Conservation (phyloP, 129 eudicot species). For the Scalesia atractyloides region DNA sequence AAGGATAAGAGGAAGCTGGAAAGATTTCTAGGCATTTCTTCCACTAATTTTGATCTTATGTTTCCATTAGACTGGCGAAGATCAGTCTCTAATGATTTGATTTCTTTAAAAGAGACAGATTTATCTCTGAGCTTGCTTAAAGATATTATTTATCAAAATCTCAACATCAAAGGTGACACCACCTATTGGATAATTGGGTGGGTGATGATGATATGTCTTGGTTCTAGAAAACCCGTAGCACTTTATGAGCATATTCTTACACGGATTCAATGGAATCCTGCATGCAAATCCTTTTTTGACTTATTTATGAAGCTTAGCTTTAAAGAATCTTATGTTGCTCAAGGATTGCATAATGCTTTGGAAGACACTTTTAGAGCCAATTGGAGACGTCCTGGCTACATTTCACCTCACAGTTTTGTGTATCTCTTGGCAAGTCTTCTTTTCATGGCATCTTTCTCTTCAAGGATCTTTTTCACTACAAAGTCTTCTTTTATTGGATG, state of each 20-base stretch:
- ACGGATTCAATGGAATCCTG: neutral
- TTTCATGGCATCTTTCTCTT: conserved; percentile 33
- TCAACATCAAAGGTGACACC: conserved; percentile 22
- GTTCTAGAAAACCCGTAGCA: conserved; percentile 29
- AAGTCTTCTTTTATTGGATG: conserved; percentile 60
- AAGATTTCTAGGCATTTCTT: conserved; percentile 19
- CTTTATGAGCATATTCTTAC: conserved; percentile 12
- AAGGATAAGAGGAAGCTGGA: conserved; percentile 10
- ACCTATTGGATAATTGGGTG: conserved; percentile 51
- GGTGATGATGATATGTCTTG: conserved; percentile 47
- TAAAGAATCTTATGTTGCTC: neutral
- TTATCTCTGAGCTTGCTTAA: conserved; percentile 42
- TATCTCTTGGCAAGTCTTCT: conserved; percentile 57
- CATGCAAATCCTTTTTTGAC: conserved; percentile 45
- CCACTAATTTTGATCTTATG: conserved; percentile 26
- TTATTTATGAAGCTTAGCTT: neutral
- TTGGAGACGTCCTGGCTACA: conserved; percentile 41
- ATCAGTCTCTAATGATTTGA: conserved; percentile 31
- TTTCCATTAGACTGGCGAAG: conserved; percentile 59
- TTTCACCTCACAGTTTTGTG: conserved; percentile 55
- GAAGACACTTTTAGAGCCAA: conserved; percentile 40
- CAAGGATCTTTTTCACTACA: conserved; percentile 37
- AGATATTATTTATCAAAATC: conserved; percentile 33
- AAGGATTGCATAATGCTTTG: conserved; percentile 34
- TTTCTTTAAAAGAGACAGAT: conserved; percentile 42